These are phyloP conservation scores for Botrytis elliptica DNA, from an alignment of 2,329 filamentous ascomycete species.

Conservation along the genomic window DNA sequence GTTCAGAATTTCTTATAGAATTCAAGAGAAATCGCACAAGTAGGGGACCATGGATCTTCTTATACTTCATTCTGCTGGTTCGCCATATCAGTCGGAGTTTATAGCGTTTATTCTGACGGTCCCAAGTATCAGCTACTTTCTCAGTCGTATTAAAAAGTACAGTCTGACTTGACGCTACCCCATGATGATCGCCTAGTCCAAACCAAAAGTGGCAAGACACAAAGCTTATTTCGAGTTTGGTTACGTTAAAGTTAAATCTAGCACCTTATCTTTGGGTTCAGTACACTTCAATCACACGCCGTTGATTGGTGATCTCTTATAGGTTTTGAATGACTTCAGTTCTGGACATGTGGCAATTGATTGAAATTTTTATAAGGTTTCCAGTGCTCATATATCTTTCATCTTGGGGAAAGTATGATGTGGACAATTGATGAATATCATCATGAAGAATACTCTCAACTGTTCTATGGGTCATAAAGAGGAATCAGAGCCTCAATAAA, in stretches of 20 bases:
- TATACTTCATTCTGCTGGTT: background rate
- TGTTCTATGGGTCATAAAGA: background rate
- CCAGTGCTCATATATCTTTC: too few species aligned
- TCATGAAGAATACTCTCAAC: background rate
- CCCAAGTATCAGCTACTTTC: background rate
- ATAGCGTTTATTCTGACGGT: background rate
- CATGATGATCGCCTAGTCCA: background rate
- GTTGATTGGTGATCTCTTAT: background rate
- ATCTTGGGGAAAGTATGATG: background rate
- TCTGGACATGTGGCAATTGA: background rate
- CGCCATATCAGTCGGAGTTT: background rate
- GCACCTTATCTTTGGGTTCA: background rate
- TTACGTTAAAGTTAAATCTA: background rate
- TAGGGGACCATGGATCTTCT: background rate
- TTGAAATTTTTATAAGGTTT: background rate
- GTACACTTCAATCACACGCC: background rate
- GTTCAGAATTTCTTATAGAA: background rate
- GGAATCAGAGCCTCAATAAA: background rate
- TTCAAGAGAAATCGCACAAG: background rate
- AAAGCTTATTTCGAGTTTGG: background rate
- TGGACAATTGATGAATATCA: background rate
- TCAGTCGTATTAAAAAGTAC: background rate
- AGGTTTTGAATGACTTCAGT: background rate
- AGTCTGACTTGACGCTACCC: background rate
- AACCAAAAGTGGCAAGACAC: background rate